Evolutionary conservation across 768 basidiomycete species (phyloP).

Genomic region (Tulasnella sp.): DNA sequence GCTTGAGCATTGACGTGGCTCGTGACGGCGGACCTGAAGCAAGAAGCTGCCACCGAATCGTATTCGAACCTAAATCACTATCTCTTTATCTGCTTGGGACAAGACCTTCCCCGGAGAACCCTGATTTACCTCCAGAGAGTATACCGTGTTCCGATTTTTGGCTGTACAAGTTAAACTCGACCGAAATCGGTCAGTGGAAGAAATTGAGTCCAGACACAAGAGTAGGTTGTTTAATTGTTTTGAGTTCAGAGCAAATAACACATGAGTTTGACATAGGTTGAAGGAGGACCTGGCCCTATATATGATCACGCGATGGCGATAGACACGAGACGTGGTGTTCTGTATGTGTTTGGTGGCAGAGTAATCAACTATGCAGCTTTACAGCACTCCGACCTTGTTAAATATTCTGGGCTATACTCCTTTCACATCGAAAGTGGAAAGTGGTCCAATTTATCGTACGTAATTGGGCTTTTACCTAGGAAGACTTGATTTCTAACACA

Average conservation of each 20-base stretch:
- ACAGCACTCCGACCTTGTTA: conserved; percentile 43
- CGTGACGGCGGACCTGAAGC: conserved; percentile 55
- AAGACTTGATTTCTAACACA: background rate
- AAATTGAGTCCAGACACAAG: conserved; percentile 51
- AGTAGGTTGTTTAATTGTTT: conserved; percentile 30
- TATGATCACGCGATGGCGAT: conserved; percentile 76
- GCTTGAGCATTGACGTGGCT: conserved; percentile 43
- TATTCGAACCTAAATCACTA: conserved; percentile 57
- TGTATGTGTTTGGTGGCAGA: conserved; percentile 68
- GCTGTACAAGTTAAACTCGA: conserved; percentile 53
- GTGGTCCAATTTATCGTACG: conserved; percentile 60
- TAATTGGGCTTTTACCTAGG: conserved; percentile 1
- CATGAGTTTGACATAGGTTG: conserved; percentile 29
- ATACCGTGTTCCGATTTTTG: conserved; percentile 55
- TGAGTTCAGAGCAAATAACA: background rate
- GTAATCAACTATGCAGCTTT: conserved; percentile 36
- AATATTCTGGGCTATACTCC: conserved; percentile 60
- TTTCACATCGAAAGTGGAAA: conserved; percentile 51
- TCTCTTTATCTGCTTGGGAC: conserved; percentile 58
- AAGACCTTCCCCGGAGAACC: conserved; percentile 14
- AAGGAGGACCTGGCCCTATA: conserved; percentile 57
- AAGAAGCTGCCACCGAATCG: conserved; percentile 72
- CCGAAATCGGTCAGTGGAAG: conserved; percentile 57
- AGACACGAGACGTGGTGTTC: conserved; percentile 52
- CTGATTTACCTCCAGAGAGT: conserved; percentile 27